Percentiles rank a stretch among this genome's conserved stretches.
These are phyloP conservation scores for Croton laevigatus DNA, from an alignment of 441 rosid species.

Conservation along the genomic window DNA sequence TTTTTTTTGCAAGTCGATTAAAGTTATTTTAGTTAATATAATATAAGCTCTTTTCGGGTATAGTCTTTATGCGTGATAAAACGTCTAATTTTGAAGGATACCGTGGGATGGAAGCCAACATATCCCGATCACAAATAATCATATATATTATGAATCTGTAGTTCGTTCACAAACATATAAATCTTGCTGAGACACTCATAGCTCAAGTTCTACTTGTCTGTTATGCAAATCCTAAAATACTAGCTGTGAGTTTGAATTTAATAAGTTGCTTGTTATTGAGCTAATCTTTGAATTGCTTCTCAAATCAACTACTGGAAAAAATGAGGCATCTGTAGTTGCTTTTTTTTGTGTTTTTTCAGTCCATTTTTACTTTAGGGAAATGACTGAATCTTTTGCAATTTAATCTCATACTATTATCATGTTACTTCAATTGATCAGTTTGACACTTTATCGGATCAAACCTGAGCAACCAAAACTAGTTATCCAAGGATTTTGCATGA, in stretches of 20 bases:
- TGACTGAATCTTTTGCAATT: neutral
- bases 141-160: neutral
- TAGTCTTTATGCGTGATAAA: neutral
- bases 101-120: neutral
- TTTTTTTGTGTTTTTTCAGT: neutral
- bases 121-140: neutral
- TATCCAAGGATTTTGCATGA: neutral
- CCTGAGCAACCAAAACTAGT: neutral
- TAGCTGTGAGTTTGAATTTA: neutral
- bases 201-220: neutral
- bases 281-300: neutral
- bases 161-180: neutral
- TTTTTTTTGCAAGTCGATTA: neutral
- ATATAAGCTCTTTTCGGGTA: too few relatives aligned
- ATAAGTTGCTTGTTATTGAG: neutral
- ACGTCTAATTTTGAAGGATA: neutral
- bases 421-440: neutral
- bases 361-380: neutral
- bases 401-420: neutral
- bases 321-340: neutral
- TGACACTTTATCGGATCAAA: neutral
- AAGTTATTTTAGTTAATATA: neutral
- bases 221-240: neutral
- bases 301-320: neutral
- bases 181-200: neutral